Evolutionary conservation across 768 basidiomycete genomes (phyloP), one percentile per base, ranked within the genome.

Genomic region (Mycena rosella): DNA sequence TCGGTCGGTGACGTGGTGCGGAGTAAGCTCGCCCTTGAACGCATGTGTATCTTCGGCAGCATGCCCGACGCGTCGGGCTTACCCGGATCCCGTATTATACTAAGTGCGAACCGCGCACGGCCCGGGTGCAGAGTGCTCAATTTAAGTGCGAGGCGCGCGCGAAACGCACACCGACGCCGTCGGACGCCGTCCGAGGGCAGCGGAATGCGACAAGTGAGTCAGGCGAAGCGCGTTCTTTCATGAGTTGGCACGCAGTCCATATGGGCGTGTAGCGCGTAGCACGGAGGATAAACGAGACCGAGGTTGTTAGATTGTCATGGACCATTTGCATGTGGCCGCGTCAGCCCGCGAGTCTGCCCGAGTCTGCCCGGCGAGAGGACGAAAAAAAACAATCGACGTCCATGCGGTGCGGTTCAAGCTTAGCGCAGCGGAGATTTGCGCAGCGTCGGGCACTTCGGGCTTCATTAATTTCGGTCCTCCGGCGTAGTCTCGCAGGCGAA

Each of bases 141-240:
- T n/a, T n/a, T n/a, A n/a, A n/a, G n/a, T n/a, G n/a, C n/a, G n/a
- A n/a, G n/a, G n/a, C n/a, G n/a, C n/a, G n/a, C n/a, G n/a, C n/a
- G n/a, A n/a, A n/a, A n/a, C 2, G 27, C 29, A 22, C 30, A 26
- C 60, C 60, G 60, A 53, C 22, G 14, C 60, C 60, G 51, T 62
- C 60, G 60, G 51, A 53, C 29, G n/a, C 60, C 60, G 60, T 60
- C 8, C 18, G 34, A 18, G n/a, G n/a, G n/a, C n/a, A n/a, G n/a
- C n/a, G n/a, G n/a, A n/a, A n/a, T n/a, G n/a, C n/a, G n/a, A n/a
- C n/a, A n/a, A n/a, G n/a, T n/a, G n/a, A n/a, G n/a, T n/a, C n/a
- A n/a, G n/a, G n/a, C n/a, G n/a, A n/a, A n/a, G n/a, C n/a, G n/a
- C n/a, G n/a, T n/a, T n/a, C n/a, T n/a, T n/a, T n/a, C n/a, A n/a